phyloP scores from a whole-genome alignment of 805 yeast genomes.

The Pichia kluyveri region DNA sequence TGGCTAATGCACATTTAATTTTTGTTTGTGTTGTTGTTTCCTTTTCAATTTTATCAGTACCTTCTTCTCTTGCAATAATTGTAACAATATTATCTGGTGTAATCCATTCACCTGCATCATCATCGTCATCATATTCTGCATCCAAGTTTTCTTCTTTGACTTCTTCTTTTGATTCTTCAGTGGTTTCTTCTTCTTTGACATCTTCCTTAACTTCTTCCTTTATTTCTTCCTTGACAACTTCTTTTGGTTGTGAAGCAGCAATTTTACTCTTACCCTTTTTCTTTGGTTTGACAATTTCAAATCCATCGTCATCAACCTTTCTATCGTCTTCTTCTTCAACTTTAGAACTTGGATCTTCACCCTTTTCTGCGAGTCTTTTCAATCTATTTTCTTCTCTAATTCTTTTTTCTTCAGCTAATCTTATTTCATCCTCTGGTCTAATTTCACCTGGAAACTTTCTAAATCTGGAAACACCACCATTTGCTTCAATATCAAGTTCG shows the following conservation, averaged over 20 bases:
- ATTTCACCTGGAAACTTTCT: slow-evolving; percentile 58
- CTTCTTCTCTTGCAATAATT: slow-evolving; percentile 55
- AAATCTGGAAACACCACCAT: slow-evolving; percentile 61
- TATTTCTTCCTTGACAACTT: neutral
- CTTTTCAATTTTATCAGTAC: slow-evolving; percentile 43
- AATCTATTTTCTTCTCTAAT: slow-evolving; percentile 6
- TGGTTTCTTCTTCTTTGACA: slow-evolving; percentile 2
- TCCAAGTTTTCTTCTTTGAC: slow-evolving; percentile 7
- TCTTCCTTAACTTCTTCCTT: neutral
- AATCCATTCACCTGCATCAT: slow-evolving; percentile 87
- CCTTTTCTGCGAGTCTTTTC: neutral
- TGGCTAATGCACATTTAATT: slow-evolving; percentile 76
- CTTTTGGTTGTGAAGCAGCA: neutral
- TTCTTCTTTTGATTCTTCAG: slow-evolving; percentile 9
- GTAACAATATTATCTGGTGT: slow-evolving; percentile 77
- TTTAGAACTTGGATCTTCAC: slow-evolving; percentile 3
- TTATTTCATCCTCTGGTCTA: slow-evolving; percentile 30
- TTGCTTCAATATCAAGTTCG: slow-evolving; percentile 69
- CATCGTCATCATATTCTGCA: slow-evolving; percentile 53
- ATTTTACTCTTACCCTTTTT: slow-evolving; percentile 5
- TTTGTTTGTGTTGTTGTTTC: slow-evolving; percentile 7
- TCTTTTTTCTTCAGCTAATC: slow-evolving; percentile 18
- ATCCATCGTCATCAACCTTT: slow-evolving; percentile 12
- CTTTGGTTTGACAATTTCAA: slow-evolving; percentile 10
- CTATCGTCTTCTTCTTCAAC: slow-evolving; percentile 10